phyloP scores from a whole-genome alignment of 306 rosid genomes.

The Parietaria judaica region DNA sequence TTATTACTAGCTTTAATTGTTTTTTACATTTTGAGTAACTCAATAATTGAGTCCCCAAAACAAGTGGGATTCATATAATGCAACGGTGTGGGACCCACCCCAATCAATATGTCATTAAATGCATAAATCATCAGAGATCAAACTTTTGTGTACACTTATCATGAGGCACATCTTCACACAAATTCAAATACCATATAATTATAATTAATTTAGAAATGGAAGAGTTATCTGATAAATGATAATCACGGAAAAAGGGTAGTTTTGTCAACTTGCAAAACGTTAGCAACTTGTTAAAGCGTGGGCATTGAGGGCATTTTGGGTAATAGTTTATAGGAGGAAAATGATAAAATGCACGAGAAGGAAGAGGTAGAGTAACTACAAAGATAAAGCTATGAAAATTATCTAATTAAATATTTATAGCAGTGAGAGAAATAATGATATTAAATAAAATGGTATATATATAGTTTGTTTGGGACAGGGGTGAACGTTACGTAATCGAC shows the following conservation, averaged over 20 bases:
- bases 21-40: constrained; percentile 17
- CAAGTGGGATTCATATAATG: constrained; percentile 39
- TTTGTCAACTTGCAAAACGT: constrained; percentile 10
- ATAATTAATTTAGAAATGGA: background rate
- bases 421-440: background rate
- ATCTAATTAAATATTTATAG: background rate
- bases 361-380: constrained; percentile 11
- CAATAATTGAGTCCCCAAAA: constrained; percentile 54
- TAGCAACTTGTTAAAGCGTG: constrained; percentile 3
- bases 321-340: background rate
- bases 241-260: constrained; percentile 19
- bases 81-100: constrained; percentile 29
- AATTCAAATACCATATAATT: background rate
- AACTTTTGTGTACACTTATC: constrained; percentile 13
- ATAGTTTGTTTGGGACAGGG: constrained; percentile 14
- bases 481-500: constrained; percentile 18
- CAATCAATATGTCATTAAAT: constrained; percentile 46
- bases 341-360: background rate
- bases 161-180: constrained; percentile 7
- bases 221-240: constrained; percentile 10
- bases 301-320: constrained; percentile 18
- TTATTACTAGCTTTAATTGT: no score
- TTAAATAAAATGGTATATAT: background rate
- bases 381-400: constrained; percentile 16
- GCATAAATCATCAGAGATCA: constrained; percentile 33